phyloP scores from a whole-genome alignment of 805 yeast species.

The Candida sphagnicola region DNA sequence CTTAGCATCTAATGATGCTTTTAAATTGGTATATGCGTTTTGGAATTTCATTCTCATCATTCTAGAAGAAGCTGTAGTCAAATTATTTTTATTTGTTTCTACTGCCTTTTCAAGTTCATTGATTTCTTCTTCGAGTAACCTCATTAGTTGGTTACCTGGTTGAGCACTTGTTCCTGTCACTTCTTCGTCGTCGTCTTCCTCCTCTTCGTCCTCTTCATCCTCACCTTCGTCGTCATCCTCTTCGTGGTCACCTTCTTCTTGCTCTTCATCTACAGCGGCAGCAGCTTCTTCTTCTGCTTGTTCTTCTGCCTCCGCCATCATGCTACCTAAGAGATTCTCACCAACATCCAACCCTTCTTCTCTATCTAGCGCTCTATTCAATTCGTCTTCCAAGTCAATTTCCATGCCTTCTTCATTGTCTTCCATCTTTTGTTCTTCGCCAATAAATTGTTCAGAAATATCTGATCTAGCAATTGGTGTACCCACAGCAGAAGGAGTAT shows the following conservation, averaged over 20 bases:
- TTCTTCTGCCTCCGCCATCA: slow-evolving; percentile 8
- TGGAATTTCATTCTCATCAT: slow-evolving; percentile 82
- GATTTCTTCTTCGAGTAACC: slow-evolving; percentile 80
- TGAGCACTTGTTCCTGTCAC: slow-evolving; percentile 44
- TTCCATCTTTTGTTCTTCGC: slow-evolving; percentile 14
- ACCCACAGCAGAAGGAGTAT: slow-evolving; percentile 24
- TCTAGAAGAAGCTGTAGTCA: slow-evolving; percentile 72
- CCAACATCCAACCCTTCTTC: slow-evolving; percentile 23
- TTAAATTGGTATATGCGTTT: slow-evolving; percentile 73
- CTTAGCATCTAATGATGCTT: slow-evolving; percentile 79
- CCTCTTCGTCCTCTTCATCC: slow-evolving; percentile 52
- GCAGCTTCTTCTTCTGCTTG: slow-evolving; percentile 13
- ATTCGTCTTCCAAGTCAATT: slow-evolving; percentile 48
- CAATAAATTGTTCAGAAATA: slow-evolving; percentile 4
- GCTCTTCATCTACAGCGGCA: slow-evolving; percentile 34
- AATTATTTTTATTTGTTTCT: slow-evolving; percentile 66
- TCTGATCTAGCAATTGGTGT: slow-evolving; percentile 18
- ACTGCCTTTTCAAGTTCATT: slow-evolving; percentile 75
- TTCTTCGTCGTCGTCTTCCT: slow-evolving; percentile 46
- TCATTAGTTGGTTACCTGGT: slow-evolving; percentile 47
- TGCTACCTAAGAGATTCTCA: slow-evolving; percentile 6
- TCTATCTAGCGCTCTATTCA: slow-evolving; percentile 51
- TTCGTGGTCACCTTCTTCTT: slow-evolving; percentile 46
- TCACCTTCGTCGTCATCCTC: slow-evolving; percentile 55
- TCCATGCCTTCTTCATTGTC: slow-evolving; percentile 32